Conservation (phyloP, 2,329 filamentous ascomycete species). For the Aschersonia sp. region DNA sequence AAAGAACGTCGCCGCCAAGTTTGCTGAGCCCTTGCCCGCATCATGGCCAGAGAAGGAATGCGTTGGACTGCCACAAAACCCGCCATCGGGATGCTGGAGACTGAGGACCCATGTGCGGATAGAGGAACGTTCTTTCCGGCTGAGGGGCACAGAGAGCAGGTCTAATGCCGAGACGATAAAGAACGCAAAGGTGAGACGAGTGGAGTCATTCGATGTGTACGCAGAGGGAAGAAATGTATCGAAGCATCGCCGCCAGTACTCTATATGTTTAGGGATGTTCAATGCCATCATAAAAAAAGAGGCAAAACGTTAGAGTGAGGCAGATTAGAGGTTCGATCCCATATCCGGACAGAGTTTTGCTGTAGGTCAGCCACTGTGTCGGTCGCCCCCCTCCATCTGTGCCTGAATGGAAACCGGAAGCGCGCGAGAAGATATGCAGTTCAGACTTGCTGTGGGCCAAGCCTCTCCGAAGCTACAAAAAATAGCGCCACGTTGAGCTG, state of each 20-base stretch:
- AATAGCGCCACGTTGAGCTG: no score
- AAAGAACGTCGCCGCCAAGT: conserved; percentile 80
- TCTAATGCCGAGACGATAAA: conserved; percentile 82
- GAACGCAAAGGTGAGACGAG: conserved; percentile 76
- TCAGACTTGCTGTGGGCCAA: no score
- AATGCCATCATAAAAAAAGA: conserved; percentile 12
- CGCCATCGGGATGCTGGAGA: conserved; percentile 74
- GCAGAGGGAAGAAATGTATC: conserved; percentile 64
- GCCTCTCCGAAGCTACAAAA: no score
- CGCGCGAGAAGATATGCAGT: no score
- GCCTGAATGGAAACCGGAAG: no score
- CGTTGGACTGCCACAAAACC: conserved; percentile 76
- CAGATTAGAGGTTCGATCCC: no score
- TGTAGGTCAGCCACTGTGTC: no score
- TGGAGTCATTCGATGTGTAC: conserved; percentile 83
- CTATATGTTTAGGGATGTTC: conserved; percentile 56
- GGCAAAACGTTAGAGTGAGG: no score
- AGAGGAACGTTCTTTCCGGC: conserved; percentile 24
- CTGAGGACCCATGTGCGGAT: conserved; percentile 67
- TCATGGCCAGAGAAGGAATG: conserved; percentile 28
- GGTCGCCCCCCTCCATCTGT: no score
- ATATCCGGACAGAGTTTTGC: no score
- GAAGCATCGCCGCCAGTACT: conserved; percentile 86
- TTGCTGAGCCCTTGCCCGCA: conserved; percentile 39
- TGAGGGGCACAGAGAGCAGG: conserved; percentile 52